Conservation (phyloP, 2,329 filamentous ascomycete genomes). For the Amesomyces nigricolor region DNA sequence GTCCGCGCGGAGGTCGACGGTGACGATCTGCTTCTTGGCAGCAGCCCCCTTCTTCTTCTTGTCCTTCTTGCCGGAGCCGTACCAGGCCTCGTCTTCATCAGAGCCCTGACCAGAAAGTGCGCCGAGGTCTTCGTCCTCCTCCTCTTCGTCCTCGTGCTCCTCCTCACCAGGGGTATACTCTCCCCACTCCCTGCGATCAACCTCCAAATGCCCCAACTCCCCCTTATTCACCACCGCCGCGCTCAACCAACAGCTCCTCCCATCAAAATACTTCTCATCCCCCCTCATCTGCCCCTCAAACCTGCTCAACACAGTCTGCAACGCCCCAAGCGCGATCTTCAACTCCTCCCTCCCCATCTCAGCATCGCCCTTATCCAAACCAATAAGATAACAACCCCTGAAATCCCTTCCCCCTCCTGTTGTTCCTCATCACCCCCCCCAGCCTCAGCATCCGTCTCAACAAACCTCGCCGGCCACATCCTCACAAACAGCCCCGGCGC, state of each 20-base stretch:
- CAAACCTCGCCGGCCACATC: constrained; percentile 60
- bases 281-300: constrained; percentile 45
- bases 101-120: constrained; percentile 14
- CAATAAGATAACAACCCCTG: constrained; percentile 57
- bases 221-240: constrained; percentile 34
- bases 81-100: background rate
- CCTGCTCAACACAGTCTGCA: constrained; percentile 40
- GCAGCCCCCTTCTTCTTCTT: constrained; percentile 20
- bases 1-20: constrained; percentile 30
- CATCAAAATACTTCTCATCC: constrained; percentile 45
- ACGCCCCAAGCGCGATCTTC: constrained; percentile 36
- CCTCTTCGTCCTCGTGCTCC: constrained; percentile 36
- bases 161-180: constrained; percentile 38
- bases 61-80: constrained; percentile 8
- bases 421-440: constrained; percentile 28
- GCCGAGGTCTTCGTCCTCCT: constrained; percentile 29
- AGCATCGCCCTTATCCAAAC: constrained; percentile 38
- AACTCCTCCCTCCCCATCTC: constrained; percentile 37
- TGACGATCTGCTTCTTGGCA: constrained; percentile 6
- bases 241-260: constrained; percentile 44
- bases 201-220: constrained; percentile 38
- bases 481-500: constrained; percentile 47
- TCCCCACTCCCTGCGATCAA: constrained; percentile 47
- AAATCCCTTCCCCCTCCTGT: constrained; percentile 39
- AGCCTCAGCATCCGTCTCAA: constrained; percentile 28